Percentiles rank a stretch among this genome's conserved stretches.
These are phyloP conservation scores for Alternaria tenuissima DNA, from an alignment of 2,329 filamentous ascomycete species.

Conservation along the genomic window DNA sequence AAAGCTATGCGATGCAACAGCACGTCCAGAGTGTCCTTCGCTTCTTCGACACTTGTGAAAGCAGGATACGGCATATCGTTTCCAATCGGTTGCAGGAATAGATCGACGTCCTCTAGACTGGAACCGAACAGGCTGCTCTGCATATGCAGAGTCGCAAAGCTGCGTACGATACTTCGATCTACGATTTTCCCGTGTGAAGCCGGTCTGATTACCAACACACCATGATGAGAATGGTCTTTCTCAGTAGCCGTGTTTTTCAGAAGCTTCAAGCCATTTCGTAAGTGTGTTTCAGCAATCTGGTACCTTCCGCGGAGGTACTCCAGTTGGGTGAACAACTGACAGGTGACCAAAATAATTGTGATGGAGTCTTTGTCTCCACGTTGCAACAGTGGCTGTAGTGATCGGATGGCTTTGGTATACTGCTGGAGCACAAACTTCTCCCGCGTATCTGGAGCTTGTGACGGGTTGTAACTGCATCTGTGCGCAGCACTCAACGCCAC, in stretches of 20 bases:
- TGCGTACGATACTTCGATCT: constrained; percentile 57
- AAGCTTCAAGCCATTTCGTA: constrained; percentile 54
- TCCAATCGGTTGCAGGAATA: constrained; percentile 3
- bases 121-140: constrained; percentile 28
- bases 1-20: constrained; percentile 13
- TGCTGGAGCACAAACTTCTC: constrained; percentile 50
- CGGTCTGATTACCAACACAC: background rate
- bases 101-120: background rate
- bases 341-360: constrained; percentile 52
- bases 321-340: constrained; percentile 53
- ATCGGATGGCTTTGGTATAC: constrained; percentile 53
- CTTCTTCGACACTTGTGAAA: constrained; percentile 14
- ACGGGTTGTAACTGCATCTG: constrained; percentile 21
- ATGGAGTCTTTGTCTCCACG: constrained; percentile 34
- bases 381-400: constrained; percentile 38
- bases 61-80: background rate
- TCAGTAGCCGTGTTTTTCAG: constrained; percentile 36
- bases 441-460: constrained; percentile 19
- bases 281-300: constrained; percentile 48
- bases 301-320: constrained; percentile 55
- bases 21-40: constrained; percentile 16
- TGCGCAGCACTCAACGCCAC: constrained; percentile 53
- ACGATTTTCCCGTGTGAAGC: constrained; percentile 34
- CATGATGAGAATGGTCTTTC: background rate
- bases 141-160: constrained; percentile 45